Conservation (phyloP, 1,284 basidiomycete genomes). For the Microbotryum silenes-acaulis region DNA sequence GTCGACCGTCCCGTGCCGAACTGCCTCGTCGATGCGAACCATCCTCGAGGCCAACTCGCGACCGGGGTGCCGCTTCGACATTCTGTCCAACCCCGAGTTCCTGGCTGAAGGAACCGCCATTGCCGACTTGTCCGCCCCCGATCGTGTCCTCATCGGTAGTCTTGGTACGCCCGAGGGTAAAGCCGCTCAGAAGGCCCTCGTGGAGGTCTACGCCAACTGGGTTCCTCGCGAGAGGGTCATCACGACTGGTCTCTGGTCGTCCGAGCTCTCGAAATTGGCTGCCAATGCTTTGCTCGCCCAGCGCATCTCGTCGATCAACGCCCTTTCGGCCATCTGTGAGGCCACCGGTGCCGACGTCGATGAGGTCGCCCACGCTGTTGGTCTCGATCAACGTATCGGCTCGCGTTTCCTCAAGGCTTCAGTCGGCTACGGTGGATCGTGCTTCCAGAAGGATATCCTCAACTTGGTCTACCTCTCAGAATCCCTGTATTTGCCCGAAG, state of each 20-base stretch:
- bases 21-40: slow-evolving; percentile 96
- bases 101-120: slow-evolving; percentile 97
- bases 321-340: slow-evolving; percentile 96
- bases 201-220: slow-evolving; percentile 88
- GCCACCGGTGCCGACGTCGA: slow-evolving; percentile 99
- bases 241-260: slow-evolving; percentile 96
- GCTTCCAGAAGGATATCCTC: slow-evolving; percentile 99
- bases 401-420: slow-evolving; percentile 92
- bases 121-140: slow-evolving; percentile 73
- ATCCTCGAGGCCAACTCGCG: slow-evolving; percentile 97
- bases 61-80: slow-evolving; percentile 85
- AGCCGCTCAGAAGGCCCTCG: slow-evolving; percentile 67
- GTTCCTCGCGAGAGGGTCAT: slow-evolving; percentile 77
- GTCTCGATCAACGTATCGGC: slow-evolving; percentile 85
- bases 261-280: slow-evolving; percentile 95
- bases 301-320: slow-evolving; percentile 96
- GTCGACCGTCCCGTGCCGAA: slow-evolving; percentile 96
- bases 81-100: slow-evolving; percentile 99
- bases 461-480: slow-evolving; percentile 97
- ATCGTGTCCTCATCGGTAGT: slow-evolving; percentile 94
- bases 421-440: slow-evolving; percentile 95
- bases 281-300: slow-evolving; percentile 95
- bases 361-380: slow-evolving; percentile 92
- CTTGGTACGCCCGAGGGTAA: slow-evolving; percentile 79
- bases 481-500: slow-evolving; percentile 86